A percentile compares a stretch with the other conserved stretches of the same genome.
These are phyloP conservation scores for Raphanus raphanistrum DNA, from an alignment of 345 rosid genomes.

Conservation along the genomic window DNA sequence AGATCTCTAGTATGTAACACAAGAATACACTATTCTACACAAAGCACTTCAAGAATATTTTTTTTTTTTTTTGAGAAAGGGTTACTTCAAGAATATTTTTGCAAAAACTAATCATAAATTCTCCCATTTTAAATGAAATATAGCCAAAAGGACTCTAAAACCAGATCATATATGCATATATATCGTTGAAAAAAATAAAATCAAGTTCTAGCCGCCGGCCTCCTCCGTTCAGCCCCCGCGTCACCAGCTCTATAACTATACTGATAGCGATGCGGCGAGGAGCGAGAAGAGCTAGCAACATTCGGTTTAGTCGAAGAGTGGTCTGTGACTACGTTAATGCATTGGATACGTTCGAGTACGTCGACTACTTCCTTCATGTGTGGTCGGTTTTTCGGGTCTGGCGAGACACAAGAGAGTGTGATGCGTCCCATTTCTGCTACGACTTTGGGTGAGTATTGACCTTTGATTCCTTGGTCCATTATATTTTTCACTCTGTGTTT, in stretches of 20 bases:
- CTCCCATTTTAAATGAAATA: neutral
- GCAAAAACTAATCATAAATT: neutral
- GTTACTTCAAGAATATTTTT: too few relatives aligned
- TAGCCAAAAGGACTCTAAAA: neutral
- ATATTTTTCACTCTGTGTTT: constrained; percentile 51
- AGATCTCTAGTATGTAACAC: neutral
- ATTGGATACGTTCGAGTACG: constrained; percentile 26
- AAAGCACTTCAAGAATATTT: neutral
- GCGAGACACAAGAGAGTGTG: constrained; percentile 46
- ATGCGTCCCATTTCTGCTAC: constrained; percentile 50
- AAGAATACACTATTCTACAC: neutral
- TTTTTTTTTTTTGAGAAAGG: too few relatives aligned
- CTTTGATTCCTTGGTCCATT: constrained; percentile 64
- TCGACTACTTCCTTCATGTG: constrained; percentile 61
- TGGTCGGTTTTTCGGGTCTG: constrained; percentile 63
- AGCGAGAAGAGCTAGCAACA: neutral
- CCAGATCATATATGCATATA: neutral
- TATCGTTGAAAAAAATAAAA: neutral
- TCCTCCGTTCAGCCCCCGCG: constrained; percentile 9
- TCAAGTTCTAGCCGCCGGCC: neutral
- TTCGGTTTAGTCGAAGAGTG: constrained; percentile 2
- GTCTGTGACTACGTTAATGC: constrained; percentile 7
- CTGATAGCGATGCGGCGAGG: constrained; percentile 20
- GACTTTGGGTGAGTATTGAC: constrained; percentile 48
- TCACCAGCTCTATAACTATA: constrained; percentile 21